phyloP scores from a whole-genome alignment of 306 rosid species.

The Prunus mira region DNA sequence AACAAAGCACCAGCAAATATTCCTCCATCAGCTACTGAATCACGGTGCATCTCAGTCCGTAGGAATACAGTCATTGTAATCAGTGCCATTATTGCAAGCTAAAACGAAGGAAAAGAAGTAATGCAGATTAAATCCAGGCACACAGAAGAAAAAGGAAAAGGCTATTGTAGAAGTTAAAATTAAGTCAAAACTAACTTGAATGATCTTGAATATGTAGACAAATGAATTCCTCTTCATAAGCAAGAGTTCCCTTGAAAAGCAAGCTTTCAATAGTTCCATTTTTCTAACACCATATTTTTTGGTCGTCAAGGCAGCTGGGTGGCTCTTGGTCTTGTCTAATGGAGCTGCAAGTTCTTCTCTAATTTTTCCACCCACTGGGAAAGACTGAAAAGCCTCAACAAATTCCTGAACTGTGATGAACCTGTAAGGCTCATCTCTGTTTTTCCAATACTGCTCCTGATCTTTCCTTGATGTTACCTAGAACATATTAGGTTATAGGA shows the following conservation, averaged over 20 bases:
- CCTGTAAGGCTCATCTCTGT: slow-evolving; percentile 37
- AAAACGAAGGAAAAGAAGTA: not conserved
- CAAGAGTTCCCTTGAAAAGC: slow-evolving; percentile 53
- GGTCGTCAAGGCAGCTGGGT: slow-evolving; percentile 44
- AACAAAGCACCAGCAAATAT: slow-evolving; percentile 50
- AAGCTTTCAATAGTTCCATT: slow-evolving; percentile 48
- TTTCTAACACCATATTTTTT: slow-evolving; percentile 34
- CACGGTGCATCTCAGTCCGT: slow-evolving; percentile 40
- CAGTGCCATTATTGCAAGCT: slow-evolving; percentile 35
- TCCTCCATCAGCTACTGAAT: slow-evolving; percentile 43
- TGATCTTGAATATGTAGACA: slow-evolving; percentile 34
- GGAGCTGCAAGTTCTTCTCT: slow-evolving; percentile 31
- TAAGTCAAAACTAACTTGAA: slow-evolving; percentile 35
- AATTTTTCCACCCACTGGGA: slow-evolving; percentile 36
- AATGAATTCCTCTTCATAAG: slow-evolving; percentile 63
- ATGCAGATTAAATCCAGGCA: not conserved
- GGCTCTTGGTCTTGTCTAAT: slow-evolving; percentile 54
- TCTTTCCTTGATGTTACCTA: slow-evolving; percentile 62
- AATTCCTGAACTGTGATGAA: slow-evolving; percentile 44
- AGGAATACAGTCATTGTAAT: slow-evolving; percentile 45
- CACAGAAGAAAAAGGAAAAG: not conserved
- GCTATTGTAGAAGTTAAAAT: not conserved
- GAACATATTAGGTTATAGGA: not conserved
- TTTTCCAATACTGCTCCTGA: slow-evolving; percentile 46
- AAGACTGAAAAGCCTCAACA: slow-evolving; percentile 33